Evolutionary conservation across 106 monocot genomes (phyloP), one percentile per base, ranked within the genome.

Genomic region (Apostasia shenzhenica): DNA sequence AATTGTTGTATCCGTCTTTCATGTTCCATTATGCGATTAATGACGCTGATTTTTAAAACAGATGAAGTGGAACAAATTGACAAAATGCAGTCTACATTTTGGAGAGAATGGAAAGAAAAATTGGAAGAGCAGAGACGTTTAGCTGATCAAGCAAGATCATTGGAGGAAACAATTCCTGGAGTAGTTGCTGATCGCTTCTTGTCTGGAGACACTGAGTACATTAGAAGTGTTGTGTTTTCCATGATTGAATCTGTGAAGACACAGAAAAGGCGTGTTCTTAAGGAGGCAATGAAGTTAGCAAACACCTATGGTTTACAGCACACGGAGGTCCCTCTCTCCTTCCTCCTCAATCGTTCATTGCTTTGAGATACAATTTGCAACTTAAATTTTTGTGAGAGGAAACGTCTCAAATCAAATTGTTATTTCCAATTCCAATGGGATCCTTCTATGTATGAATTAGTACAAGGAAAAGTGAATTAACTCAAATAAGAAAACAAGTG

Each of bases 41-140:
- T 26, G 26, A 26, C 26, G 26, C 26, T 26, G 26, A 2, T 40
- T 55, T 14, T 64, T 49, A 67, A 59, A 59, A 44, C 54, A 95
- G 95, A 86, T 80, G 74, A 80, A 47, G 46, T 74, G 62, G 78
- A 76, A 46, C 73, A 83, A 53, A 86, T 89, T 63, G 84, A 89
- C 14, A 63, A 81, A 64, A 81, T 71, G 68, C 80, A 89, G 61
- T 78, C 78, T 6, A 81, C 84, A 62, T 97, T 92, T 63, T 97
- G 95, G 95, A 84, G 72, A 61, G 86, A 92, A 57, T 97, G 92
- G 95, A 89, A 84, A 71, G 52, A 65, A 68, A 92, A 90, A 63
- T 79, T 92, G 70, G 89, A 97, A 75, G 86, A 87, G 62, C 88
- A 97, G 77, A 97, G 79, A 84, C 73, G 57, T 39, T 52, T 85